Base-by-base conservation (phyloP, 106 monocot genomes). In the Acanthochlamys bracteata region DNA sequence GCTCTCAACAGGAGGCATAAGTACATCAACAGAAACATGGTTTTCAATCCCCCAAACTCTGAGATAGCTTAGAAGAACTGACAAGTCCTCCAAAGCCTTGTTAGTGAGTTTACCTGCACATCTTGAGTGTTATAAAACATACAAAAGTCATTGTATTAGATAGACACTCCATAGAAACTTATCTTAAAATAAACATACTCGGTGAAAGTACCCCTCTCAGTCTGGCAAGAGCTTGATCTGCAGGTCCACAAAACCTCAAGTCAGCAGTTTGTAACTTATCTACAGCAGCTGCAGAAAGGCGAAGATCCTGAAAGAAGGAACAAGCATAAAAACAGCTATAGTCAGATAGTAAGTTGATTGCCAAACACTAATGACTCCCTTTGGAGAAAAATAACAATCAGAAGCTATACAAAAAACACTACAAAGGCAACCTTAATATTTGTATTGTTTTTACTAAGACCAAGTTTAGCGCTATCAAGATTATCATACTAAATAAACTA, bases 81-180 rank as follows among this genome's bases (percentile, higher is more conserved):
- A 88, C 69, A 98, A 65, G 63, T 98, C 98, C 66, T 98, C 88
- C 58, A 98, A 73, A 58, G 96, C 91, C 67, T 83, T 92, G 47
- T 70, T 67, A 57, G 85, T 77, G 66, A 49, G 58, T 64, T 76
- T 79, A 76, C 86, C 89, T 86, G 69, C n/a, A n/a, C 73, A 82
- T 70, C 23, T 54, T 41, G 15, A 19, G 10, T 20, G 41, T 10
- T 63, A 63, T 63, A 1, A 60, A 16, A n/a, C n/a, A n/a, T 2
- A 27, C 12, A 14, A 60, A 2, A 12, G 7, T 27, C 24, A 15
- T 27, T 16, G 16, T 15, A 39, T 33, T 27, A 60, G 4, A 11
- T 15, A 60, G 24, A 46, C 63, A 7, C 46, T 4, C 47, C 23
- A 22, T n/a, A 64, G 21, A 19, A 40, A 61, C 40, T n/a, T 13